phyloP scores from a whole-genome alignment of 2,329 filamentous ascomycete genomes.

The Xylariaceae sp. region DNA sequence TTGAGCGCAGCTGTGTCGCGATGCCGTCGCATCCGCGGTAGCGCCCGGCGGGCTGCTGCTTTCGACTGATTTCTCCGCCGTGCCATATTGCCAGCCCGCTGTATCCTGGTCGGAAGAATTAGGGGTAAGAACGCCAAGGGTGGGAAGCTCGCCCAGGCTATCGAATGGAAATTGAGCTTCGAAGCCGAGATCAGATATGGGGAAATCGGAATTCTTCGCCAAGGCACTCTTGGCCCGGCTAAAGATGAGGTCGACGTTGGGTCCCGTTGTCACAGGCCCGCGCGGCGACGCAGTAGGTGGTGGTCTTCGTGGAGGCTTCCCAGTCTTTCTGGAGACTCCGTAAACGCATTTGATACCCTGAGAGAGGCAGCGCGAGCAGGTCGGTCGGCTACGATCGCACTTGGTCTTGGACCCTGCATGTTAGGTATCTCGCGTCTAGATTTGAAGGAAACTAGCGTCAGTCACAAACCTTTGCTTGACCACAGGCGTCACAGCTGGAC shows the following conservation, averaged over 20 bases:
- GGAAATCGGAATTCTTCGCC: neutral
- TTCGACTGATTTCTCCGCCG: neutral
- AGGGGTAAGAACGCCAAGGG: neutral
- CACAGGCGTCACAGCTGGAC: conserved; percentile 2
- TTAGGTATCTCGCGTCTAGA: neutral
- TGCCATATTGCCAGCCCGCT: neutral
- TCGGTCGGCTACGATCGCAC: neutral
- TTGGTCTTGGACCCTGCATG: conserved; percentile 1
- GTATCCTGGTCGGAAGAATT: neutral
- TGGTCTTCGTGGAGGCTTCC: conserved; percentile 1
- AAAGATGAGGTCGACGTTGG: neutral
- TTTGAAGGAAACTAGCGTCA: neutral
- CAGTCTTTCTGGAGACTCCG: neutral
- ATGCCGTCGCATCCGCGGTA: neutral
- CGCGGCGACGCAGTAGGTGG: neutral
- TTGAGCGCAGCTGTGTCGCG: neutral
- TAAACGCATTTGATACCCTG: neutral
- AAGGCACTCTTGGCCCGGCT: neutral
- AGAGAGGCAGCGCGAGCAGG: conserved; percentile 1
- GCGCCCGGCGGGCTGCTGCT: neutral
- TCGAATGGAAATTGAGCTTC: neutral
- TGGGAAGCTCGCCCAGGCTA: neutral
- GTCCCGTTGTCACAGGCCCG: neutral
- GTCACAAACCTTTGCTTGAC: neutral
- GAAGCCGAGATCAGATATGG: neutral